Evolutionary conservation across 768 basidiomycete species (phyloP).

Genomic region (Naganishia onofrii): DNA sequence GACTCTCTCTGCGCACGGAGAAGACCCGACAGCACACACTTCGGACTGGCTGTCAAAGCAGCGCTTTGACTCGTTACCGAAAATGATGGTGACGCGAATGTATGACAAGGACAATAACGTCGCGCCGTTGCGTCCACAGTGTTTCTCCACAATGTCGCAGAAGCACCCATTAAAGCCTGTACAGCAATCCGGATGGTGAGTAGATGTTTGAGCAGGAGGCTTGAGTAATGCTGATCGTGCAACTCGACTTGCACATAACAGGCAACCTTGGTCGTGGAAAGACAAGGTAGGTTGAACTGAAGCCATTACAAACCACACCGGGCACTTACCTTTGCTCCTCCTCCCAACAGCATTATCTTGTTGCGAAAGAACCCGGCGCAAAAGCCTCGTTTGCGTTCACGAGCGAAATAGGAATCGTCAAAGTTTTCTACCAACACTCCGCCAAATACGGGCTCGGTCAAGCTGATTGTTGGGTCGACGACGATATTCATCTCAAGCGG

Average conservation of each 20-base stretch:
- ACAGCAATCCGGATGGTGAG: conserved; percentile 5
- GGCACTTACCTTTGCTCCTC: neutral
- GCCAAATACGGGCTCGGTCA: conserved; percentile 40
- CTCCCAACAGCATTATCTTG: conserved; percentile 34
- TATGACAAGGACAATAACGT: neutral
- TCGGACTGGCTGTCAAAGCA: neutral
- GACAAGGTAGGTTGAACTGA: conserved; percentile 10
- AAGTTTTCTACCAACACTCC: conserved; percentile 42
- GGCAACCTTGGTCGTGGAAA: conserved; percentile 25
- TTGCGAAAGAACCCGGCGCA: conserved; percentile 42
- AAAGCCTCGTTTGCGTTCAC: conserved; percentile 39
- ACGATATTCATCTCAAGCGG: conserved; percentile 31
- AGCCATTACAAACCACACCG: neutral
- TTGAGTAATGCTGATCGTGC: neutral
- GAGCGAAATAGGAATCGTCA: conserved; percentile 39
- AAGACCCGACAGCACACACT: neutral
- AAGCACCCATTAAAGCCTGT: neutral
- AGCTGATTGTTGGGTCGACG: conserved; percentile 46
- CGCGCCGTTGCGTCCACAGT: neutral
- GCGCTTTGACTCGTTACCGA: neutral
- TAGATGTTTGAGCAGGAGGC: neutral
- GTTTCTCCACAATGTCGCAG: conserved; percentile 1
- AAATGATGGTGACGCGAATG: neutral
- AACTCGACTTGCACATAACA: neutral
- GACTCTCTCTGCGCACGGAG: neutral